These are phyloP conservation scores for Clitopilus hobsonii DNA, from an alignment of 768 basidiomycete species.

Conservation along the genomic window DNA sequence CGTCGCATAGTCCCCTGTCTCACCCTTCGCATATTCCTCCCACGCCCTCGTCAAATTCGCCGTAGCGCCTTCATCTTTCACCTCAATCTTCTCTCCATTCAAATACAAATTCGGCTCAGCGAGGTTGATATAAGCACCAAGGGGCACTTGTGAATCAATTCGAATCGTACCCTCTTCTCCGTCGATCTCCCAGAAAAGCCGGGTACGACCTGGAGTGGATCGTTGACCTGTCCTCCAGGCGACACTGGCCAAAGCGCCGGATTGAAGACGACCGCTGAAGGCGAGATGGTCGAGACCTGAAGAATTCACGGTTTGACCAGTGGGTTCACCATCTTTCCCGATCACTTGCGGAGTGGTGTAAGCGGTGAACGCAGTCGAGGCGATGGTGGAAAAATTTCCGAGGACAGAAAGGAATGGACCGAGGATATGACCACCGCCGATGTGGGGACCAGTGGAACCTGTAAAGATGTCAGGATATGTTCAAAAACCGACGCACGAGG, in stretches of 20 bases:
- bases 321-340: slow-evolving; percentile 17
- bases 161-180: slow-evolving; percentile 26
- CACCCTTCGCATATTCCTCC: slow-evolving; percentile 19
- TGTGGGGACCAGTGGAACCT: slow-evolving; percentile 21
- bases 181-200: slow-evolving; percentile 28
- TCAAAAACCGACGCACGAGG: neutral
- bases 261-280: slow-evolving; percentile 22
- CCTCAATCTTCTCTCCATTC: slow-evolving; percentile 23
- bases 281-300: slow-evolving; percentile 21
- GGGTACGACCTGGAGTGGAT: slow-evolving; percentile 15
- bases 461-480: neutral
- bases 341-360: slow-evolving; percentile 21
- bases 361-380: slow-evolving; percentile 17
- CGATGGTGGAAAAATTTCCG: slow-evolving; percentile 24
- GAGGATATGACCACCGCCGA: slow-evolving; percentile 23
- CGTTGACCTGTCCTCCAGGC: slow-evolving; percentile 18
- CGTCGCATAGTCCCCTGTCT: slow-evolving; percentile 17
- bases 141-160: slow-evolving; percentile 13
- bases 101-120: slow-evolving; percentile 21
- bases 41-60: slow-evolving; percentile 12
- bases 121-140: slow-evolving; percentile 13
- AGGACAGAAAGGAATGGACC: slow-evolving; percentile 22
- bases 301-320: slow-evolving; percentile 14
- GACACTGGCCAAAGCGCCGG: slow-evolving; percentile 23
- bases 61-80: slow-evolving; percentile 3